Base-by-base conservation (phyloP, 1,284 basidiomycete species). In the Porogramme epimiltina region DNA sequence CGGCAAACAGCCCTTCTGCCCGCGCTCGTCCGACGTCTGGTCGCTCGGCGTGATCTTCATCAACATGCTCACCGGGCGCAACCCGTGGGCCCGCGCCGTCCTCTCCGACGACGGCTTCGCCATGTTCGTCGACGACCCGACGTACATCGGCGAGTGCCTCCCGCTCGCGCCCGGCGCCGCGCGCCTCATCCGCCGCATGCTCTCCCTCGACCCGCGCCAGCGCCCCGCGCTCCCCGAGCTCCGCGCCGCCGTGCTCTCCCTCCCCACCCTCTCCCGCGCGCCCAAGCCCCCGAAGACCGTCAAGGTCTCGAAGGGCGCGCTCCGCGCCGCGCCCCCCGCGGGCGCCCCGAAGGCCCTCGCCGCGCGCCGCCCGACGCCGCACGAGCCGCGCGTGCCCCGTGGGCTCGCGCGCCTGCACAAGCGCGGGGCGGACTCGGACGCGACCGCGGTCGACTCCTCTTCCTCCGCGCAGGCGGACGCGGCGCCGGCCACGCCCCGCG, bases 11-110 rank as follows among this genome's bases (percentile, higher is more conserved):
- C 49, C 51, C 16, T 52, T 56, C 19, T 95, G 92, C 73, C 87
- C 82, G 38, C 87, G 91, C 18, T 79, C 83, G 49, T 90, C 87
- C 67, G 95, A 98, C 65, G 81, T 97, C 54, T 98, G 95, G 95
- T 88, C 95, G 3, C 77, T 98, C 16, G 69, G 67, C 9, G 56
- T 70, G 43, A 66, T 69, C 42, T 58, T 71, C 15, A 41, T 66
- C 49, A 97, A 96, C 70, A 82, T 98, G 71, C 85, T 93, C 33
- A 89, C 89, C 53, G 90, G 91, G n/a, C 82, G 87, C 25, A 92
- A 89, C 65, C 94, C 93, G 2, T 98, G 95, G 95, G 80, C 82
- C 55, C 77, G 80, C 60, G 93, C 95, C 2, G 82, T 76, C 40
- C 69, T 78, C 4, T 72, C 78, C 31, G 94, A 98, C 69, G 79